phyloP scores from a whole-genome alignment of 2,329 filamentous ascomycete genomes.

The Plenodomus biglobosus region DNA sequence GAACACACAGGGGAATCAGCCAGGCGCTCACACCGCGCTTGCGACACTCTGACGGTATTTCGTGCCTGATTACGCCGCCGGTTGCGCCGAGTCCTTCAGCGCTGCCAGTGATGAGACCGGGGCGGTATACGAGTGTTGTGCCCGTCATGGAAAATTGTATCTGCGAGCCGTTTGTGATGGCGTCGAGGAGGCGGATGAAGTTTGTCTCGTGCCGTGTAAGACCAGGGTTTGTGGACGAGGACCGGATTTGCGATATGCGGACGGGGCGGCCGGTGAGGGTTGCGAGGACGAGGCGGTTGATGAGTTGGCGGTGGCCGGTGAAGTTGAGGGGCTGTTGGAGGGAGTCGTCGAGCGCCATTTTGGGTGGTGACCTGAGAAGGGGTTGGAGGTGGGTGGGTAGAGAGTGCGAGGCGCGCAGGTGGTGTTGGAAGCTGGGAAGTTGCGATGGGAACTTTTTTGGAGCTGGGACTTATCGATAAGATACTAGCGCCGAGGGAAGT shows the following conservation, averaged over 20 bases:
- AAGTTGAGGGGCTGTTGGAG: slow-evolving; percentile 65
- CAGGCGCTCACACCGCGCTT: slow-evolving; percentile 89
- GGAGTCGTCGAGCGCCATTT: slow-evolving; percentile 38
- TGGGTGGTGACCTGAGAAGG: slow-evolving; percentile 4
- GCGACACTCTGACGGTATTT: slow-evolving; percentile 72
- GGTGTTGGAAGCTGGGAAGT: slow-evolving; percentile 1
- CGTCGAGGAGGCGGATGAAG: slow-evolving; percentile 89
- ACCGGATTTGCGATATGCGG: slow-evolving; percentile 91
- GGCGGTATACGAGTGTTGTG: slow-evolving; percentile 88
- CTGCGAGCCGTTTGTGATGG: slow-evolving; percentile 89
- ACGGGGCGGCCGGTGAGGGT: slow-evolving; percentile 88
- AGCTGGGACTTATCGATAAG: neutral
- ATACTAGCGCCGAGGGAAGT: too few relatives aligned
- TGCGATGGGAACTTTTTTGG: slow-evolving; percentile 22
- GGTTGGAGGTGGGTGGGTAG: neutral
- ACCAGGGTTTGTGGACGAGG: slow-evolving; percentile 82
- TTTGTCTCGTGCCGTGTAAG: slow-evolving; percentile 92
- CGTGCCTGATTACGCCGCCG: slow-evolving; percentile 76
- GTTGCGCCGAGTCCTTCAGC: slow-evolving; percentile 73
- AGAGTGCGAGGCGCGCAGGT: neutral
- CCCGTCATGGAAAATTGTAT: slow-evolving; percentile 97
- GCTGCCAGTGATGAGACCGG: slow-evolving; percentile 86
- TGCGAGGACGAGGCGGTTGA: slow-evolving; percentile 81
- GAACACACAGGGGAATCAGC: slow-evolving; percentile 80
- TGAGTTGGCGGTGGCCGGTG: slow-evolving; percentile 79